These are phyloP conservation scores for Pichia manshurica DNA, from an alignment of 805 yeast genomes.

Conservation along the genomic window DNA sequence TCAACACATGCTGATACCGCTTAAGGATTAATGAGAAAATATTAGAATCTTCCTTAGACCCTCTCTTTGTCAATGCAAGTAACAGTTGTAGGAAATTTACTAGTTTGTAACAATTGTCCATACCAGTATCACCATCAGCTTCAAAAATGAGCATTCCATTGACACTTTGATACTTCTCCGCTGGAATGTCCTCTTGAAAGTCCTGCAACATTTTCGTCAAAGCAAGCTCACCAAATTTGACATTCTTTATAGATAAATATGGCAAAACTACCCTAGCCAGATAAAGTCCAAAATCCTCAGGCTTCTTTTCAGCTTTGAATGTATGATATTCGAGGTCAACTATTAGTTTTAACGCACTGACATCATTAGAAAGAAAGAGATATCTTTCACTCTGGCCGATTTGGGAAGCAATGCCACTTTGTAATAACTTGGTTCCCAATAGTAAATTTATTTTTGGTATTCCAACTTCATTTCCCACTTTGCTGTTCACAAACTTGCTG, in stretches of 20 bases:
- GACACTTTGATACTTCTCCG: slow-evolving; percentile 17
- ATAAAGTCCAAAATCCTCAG: slow-evolving; percentile 21
- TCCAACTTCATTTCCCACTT: slow-evolving; percentile 51
- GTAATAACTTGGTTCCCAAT: slow-evolving; percentile 60
- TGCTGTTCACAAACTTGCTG: slow-evolving; percentile 57
- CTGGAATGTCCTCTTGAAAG: slow-evolving; percentile 21
- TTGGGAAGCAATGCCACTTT: slow-evolving; percentile 24
- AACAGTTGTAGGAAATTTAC: slow-evolving; percentile 69
- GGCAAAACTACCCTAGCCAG: slow-evolving; percentile 61
- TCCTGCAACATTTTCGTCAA: slow-evolving; percentile 32
- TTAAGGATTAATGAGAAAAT: slow-evolving; percentile 41
- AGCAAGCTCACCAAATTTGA: slow-evolving; percentile 51
- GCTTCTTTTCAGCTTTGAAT: slow-evolving; percentile 32
- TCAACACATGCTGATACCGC: slow-evolving; percentile 29
- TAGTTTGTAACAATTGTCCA: slow-evolving; percentile 35
- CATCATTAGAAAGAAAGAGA: slow-evolving; percentile 23
- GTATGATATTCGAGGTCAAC: slow-evolving; percentile 33
- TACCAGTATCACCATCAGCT: slow-evolving; percentile 20
- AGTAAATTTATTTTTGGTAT: slow-evolving; percentile 71
- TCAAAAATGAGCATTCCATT: slow-evolving; percentile 28
- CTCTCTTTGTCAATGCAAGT: slow-evolving; percentile 48
- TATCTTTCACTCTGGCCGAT: slow-evolving; percentile 26
- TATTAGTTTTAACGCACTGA: slow-evolving; percentile 21
- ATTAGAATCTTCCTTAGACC: slow-evolving; percentile 33
- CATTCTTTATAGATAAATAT: slow-evolving; percentile 61